Evolutionary conservation across 2,329 filamentous ascomycete species (phyloP).

Genomic region (Ophiostoma sp.): DNA sequence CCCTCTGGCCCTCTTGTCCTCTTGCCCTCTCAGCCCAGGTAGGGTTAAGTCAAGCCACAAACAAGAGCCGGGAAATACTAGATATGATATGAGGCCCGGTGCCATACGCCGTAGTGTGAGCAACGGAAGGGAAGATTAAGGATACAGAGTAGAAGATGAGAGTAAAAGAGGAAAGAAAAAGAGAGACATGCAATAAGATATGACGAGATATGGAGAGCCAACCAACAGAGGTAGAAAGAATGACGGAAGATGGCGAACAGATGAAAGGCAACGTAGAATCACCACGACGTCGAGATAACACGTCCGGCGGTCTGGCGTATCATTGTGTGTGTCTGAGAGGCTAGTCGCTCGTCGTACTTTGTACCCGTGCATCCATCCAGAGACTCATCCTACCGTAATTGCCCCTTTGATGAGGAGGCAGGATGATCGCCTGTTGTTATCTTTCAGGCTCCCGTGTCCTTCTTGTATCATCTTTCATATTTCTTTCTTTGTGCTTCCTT

Average conservation of each 20-base stretch:
- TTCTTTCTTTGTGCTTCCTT: neutral
- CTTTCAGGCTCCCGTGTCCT: neutral
- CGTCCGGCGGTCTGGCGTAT: too few relatives aligned
- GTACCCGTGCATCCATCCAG: neutral
- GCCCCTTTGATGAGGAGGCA: neutral
- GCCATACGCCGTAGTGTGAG: too few relatives aligned
- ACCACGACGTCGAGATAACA: too few relatives aligned
- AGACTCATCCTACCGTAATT: neutral
- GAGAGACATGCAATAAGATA: too few relatives aligned
- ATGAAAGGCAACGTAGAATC: too few relatives aligned
- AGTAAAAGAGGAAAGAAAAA: too few relatives aligned
- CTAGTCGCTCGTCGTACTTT: neutral
- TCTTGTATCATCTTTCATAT: neutral
- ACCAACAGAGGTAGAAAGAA: too few relatives aligned
- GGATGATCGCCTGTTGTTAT: neutral
- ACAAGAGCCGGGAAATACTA: conserved; percentile 7
- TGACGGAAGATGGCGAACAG: too few relatives aligned
- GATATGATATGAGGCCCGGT: neutral
- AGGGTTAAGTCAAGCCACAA: neutral
- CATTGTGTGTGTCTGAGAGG: too few relatives aligned
- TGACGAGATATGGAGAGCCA: too few relatives aligned
- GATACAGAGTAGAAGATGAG: too few relatives aligned
- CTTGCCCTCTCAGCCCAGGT: neutral
- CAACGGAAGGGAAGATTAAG: too few relatives aligned
- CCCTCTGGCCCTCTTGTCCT: neutral